Evolutionary conservation across 768 basidiomycete species (phyloP).

Genomic region (Boletus bicolor): DNA sequence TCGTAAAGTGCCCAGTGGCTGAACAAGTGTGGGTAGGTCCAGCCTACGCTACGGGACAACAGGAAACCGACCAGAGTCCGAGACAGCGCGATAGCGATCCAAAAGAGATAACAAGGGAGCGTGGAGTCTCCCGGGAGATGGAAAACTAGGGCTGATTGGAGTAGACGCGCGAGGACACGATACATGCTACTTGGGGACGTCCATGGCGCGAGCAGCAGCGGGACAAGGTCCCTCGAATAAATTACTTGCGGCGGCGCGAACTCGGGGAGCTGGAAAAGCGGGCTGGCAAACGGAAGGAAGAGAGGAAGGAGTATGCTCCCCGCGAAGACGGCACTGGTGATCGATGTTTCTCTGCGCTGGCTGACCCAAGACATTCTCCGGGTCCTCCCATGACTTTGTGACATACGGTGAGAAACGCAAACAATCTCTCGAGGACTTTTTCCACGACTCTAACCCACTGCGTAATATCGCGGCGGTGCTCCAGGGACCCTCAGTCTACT

Average conservation of each 20-base stretch:
- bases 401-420: conserved; percentile 3
- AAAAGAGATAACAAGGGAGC: conserved; percentile 17
- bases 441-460: background rate
- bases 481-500: too few relatives aligned
- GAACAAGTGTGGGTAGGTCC: conserved; percentile 38
- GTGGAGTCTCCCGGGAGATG: conserved; percentile 4
- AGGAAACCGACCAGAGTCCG: conserved; percentile 22
- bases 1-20: conserved; percentile 42
- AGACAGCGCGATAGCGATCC: conserved; percentile 21
- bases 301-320: conserved; percentile 13
- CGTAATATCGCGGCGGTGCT: background rate
- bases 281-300: conserved; percentile 2
- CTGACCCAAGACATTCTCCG: background rate
- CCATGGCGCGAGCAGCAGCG: conserved; percentile 39
- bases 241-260: conserved; percentile 40
- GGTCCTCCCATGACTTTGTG: background rate
- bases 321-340: conserved; percentile 10
- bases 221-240: conserved; percentile 31
- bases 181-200: conserved; percentile 23
- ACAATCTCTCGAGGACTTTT: background rate
- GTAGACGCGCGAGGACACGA: conserved; percentile 21
- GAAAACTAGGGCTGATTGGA: conserved; percentile 18
- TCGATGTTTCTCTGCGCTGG: background rate
- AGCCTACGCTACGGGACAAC: conserved; percentile 32
- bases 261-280: conserved; percentile 18